Evolutionary conservation across 164 flowering plant genomes (phyloP), one percentile per base, ranked within the genome.

Genomic region (Magnolia officinalis): DNA sequence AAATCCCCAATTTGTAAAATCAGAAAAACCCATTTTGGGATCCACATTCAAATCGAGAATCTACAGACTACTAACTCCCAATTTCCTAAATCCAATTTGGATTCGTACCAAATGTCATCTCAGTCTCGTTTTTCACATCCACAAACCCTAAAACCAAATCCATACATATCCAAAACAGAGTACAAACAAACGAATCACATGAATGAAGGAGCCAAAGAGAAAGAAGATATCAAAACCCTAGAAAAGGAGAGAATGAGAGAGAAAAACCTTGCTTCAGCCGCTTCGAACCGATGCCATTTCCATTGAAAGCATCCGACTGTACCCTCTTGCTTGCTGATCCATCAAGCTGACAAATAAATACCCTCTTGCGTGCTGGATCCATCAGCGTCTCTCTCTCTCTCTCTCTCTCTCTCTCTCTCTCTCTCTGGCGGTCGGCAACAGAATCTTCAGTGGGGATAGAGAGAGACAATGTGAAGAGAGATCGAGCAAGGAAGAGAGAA

Each of bases 251-350:
- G n/a, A n/a, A n/a, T n/a, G 45, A 1, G 49, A 69, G 16, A 52
- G 8, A 74, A 78, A 6, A 63, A 83, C 83, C 83, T 83, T 74
- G 81, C 45, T 74, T 82, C 26, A 45, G 63, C 13, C 70, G 75
- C 81, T 86, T 86, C 23, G 73, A 68, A 31, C 75, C 68, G 1
- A 65, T 2, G 1, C 86, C 89, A 78, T 83, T 83, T 1, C 80
- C 83, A 74, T 81, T 84, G 16, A 71, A 24, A 20, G 74, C 74
- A 31, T 82, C 85, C 0, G 68, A 66, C 73, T 84, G 78, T 59
- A 81, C 83, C 75, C 85, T 80, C 80, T 86, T 86, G 72, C 87
- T 50, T 37, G 71, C 71, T 20, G 70, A 70, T 76, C 83, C 82
- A 80, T 82, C 67, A 31, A 49, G 2, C 55, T 8, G 19, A 75